Conservation (phyloP, 169 alveolate species). For the Perkinsus chesapeaki region DNA sequence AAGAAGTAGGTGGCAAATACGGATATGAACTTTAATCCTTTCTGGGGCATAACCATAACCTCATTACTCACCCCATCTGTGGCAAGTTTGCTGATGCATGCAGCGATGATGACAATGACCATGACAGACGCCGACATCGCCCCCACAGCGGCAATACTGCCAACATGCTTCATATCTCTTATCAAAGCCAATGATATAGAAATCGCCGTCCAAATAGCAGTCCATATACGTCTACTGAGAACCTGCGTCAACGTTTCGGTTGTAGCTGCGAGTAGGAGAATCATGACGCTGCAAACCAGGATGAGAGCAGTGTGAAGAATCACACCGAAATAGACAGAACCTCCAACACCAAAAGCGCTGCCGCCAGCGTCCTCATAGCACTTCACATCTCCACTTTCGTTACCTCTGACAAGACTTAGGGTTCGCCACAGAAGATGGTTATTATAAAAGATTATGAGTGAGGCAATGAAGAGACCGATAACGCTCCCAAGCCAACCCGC, state of each 20-base stretch:
- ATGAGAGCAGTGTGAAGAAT: not conserved
- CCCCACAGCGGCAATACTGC: not conserved
- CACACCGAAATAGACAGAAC: not conserved
- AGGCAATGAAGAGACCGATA: not conserved
- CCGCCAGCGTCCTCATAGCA: not conserved
- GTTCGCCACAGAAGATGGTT: not conserved
- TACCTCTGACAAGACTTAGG: not conserved
- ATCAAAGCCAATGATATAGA: not conserved
- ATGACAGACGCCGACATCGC: not conserved
- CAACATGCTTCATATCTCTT: not conserved
- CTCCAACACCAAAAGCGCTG: not conserved
- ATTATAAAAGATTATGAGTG: not conserved
- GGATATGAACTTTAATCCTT: not conserved
- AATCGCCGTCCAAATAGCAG: not conserved
- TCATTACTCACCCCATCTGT: not conserved
- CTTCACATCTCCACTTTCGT: not conserved
- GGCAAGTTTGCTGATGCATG: not conserved
- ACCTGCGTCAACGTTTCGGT: not conserved
- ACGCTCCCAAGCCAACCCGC: not conserved
- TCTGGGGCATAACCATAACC: not conserved
- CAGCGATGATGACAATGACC: not conserved
- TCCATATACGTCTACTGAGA: not conserved
- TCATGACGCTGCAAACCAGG: not conserved
- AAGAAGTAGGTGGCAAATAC: not conserved
- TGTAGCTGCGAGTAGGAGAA: not conserved